A percentile compares a stretch with the other conserved stretches of the same genome.
Evolutionary conservation across 768 basidiomycete species (phyloP).

Genomic region (Naganishia antarctica): DNA sequence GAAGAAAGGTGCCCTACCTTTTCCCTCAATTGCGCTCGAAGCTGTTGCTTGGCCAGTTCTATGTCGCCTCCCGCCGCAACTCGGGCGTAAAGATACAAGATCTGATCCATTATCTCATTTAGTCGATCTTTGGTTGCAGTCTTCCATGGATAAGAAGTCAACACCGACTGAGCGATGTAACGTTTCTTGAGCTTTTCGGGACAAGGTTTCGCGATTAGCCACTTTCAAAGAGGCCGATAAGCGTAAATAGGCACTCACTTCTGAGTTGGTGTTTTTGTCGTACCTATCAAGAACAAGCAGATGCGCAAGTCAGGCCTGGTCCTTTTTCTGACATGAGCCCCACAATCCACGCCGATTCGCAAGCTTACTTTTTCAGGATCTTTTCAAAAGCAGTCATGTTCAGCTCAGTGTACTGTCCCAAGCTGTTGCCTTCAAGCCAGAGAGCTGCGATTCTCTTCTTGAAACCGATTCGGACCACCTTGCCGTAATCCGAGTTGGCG

Average conservation of each 20-base stretch:
- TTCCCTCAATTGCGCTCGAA: slow-evolving; percentile 80
- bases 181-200: slow-evolving; percentile 62
- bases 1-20: slow-evolving; percentile 50
- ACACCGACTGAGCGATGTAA: slow-evolving; percentile 69
- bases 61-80: slow-evolving; percentile 74
- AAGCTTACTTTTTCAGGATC: slow-evolving; percentile 81
- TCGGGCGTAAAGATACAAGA: slow-evolving; percentile 73
- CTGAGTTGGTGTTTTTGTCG: slow-evolving; percentile 75
- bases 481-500: slow-evolving; percentile 70
- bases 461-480: slow-evolving; percentile 74
- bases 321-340: too few relatives aligned
- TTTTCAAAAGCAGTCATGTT: slow-evolving; percentile 92
- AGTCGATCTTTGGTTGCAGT: slow-evolving; percentile 61
- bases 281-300: slow-evolving; percentile 56
- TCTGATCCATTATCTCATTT: slow-evolving; percentile 56
- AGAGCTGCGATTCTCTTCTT: slow-evolving; percentile 81
- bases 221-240: slow-evolving; percentile 16
- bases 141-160: slow-evolving; percentile 65
- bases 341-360: background rate
- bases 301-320: too few relatives aligned
- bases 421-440: slow-evolving; percentile 68
- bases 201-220: background rate
- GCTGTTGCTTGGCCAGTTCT: slow-evolving; percentile 67
- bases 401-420: slow-evolving; percentile 81
- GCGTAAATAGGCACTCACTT: slow-evolving; percentile 32